A percentile compares a stretch with the other conserved stretches of the same genome.
Conservation (phyloP, 2,329 filamentous ascomycete species). For the Chaetoscypha palmicola region DNA sequence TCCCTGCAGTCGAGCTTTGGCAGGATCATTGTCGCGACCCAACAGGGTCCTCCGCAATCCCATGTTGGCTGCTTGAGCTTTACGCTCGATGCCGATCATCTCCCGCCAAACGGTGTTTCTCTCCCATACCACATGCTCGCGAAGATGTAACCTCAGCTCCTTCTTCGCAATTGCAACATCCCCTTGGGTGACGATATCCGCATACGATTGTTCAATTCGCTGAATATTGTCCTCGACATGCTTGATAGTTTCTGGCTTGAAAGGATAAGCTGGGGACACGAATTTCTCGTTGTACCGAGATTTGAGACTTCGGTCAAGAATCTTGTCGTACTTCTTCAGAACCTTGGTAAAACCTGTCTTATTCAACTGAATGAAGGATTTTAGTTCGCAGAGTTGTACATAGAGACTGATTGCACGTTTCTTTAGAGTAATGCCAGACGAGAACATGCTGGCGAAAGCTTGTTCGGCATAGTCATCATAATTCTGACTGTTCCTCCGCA, state of each 20-base stretch:
- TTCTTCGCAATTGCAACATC: conserved; percentile 70
- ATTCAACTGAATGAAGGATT: conserved; percentile 94
- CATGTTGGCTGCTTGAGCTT: conserved; percentile 87
- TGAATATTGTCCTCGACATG: conserved; percentile 64
- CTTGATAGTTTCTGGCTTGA: conserved; percentile 64
- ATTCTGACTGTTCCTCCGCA: conserved; percentile 55
- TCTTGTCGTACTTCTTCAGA: conserved; percentile 98
- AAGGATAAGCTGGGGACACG: conserved; percentile 76
- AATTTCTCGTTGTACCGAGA: conserved; percentile 64
- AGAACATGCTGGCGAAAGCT: conserved; percentile 59
- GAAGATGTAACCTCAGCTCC: conserved; percentile 80
- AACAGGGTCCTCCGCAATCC: conserved; percentile 72
- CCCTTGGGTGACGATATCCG: conserved; percentile 73
- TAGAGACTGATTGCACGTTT: conserved; percentile 84
- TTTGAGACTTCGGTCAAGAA: conserved; percentile 74
- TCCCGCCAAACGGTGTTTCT: conserved; percentile 98
- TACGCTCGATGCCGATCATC: conserved; percentile 95
- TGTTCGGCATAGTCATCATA: conserved; percentile 78
- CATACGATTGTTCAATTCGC: conserved; percentile 72
- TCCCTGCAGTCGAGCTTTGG: conserved; percentile 69
- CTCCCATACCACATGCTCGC: conserved; percentile 98
- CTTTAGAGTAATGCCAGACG: conserved; percentile 77
- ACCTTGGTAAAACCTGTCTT: conserved; percentile 95
- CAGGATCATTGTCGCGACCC: conserved; percentile 62
- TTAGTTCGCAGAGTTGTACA: conserved; percentile 88